Evolutionary conservation across 805 yeast genomes (phyloP).

Genomic region (Ogataea dorogensis): DNA sequence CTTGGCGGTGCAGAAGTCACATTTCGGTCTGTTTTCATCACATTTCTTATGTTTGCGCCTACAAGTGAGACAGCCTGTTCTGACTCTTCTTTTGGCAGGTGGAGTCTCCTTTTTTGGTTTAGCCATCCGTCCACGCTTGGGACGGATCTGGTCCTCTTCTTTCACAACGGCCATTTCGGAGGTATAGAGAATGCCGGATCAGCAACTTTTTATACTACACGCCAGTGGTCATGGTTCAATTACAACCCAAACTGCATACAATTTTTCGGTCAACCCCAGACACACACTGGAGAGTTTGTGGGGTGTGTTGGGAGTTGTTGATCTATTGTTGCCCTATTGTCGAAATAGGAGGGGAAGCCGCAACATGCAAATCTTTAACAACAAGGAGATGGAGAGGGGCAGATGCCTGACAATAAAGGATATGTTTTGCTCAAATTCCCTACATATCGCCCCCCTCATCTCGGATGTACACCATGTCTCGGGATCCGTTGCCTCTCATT

Average conservation of each 20-base stretch:
- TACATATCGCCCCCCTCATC: constrained; percentile 12
- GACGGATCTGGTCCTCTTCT: constrained; percentile 6
- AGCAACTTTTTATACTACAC: background rate
- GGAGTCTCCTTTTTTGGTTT: constrained; percentile 31
- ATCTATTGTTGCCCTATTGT: constrained; percentile 13
- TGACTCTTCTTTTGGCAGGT: constrained; percentile 36
- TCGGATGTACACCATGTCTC: constrained; percentile 1
- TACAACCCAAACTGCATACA: constrained; percentile 10
- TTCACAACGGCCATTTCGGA: constrained; percentile 7
- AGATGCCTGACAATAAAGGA: background rate
- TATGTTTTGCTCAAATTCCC: background rate
- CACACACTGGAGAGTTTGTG: constrained; percentile 4
- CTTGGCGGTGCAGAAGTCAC: constrained; percentile 43
- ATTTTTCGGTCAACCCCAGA: constrained; percentile 6
- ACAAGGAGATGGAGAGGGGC: constrained; percentile 22
- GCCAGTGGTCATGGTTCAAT: constrained; percentile 6
- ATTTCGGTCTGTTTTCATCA: constrained; percentile 53
- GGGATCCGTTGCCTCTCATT: constrained; percentile 14
- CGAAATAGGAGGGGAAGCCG: constrained; percentile 8
- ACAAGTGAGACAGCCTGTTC: constrained; percentile 52
- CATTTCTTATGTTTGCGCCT: constrained; percentile 54
- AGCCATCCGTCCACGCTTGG: constrained; percentile 22
- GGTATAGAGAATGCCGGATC: background rate
- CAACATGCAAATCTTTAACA: constrained; percentile 2
- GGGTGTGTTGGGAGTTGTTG: constrained; percentile 6